phyloP scores from a whole-genome alignment of 1,284 basidiomycete genomes.

The Anthracocystis panici-leucophaei region DNA sequence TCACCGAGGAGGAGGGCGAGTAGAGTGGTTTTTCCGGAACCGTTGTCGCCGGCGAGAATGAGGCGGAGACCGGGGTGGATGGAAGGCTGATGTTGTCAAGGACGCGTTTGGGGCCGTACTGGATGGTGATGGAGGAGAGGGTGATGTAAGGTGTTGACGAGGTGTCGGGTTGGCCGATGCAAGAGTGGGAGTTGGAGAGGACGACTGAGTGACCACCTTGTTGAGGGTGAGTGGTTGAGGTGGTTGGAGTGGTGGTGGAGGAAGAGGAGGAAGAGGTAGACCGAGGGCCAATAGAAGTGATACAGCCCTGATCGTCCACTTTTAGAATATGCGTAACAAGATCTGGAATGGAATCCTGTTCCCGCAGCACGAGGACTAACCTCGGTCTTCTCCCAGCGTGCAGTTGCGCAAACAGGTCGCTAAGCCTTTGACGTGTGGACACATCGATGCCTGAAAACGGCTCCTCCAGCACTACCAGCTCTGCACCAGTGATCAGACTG shows the following conservation, averaged over 20 bases:
- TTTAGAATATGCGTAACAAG: slow-evolving; percentile 84
- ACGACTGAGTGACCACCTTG: slow-evolving; percentile 33
- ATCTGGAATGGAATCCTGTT: slow-evolving; percentile 82
- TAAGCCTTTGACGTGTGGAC: slow-evolving; percentile 33
- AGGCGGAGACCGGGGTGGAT: slow-evolving; percentile 48
- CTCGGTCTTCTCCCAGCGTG: slow-evolving; percentile 73
- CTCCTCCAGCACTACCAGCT: slow-evolving; percentile 72
- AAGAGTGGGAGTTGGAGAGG: slow-evolving; percentile 6
- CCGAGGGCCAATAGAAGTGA: slow-evolving; percentile 71
- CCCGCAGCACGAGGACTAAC: slow-evolving; percentile 82
- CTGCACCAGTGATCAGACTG: slow-evolving; percentile 77
- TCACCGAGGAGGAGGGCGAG: slow-evolving; percentile 92
- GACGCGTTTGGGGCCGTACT: slow-evolving; percentile 78
- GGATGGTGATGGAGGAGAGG: slow-evolving; percentile 78
- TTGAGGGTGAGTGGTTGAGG: neutral
- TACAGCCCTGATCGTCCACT: slow-evolving; percentile 73
- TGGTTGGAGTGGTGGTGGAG: neutral
- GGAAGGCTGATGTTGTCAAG: slow-evolving; percentile 54
- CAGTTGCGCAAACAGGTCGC: slow-evolving; percentile 73
- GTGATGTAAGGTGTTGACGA: slow-evolving; percentile 73
- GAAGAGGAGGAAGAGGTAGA: neutral
- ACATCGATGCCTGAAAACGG: slow-evolving; percentile 57
- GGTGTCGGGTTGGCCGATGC: slow-evolving; percentile 32
- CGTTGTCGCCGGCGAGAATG: slow-evolving; percentile 70
- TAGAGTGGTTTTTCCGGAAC: slow-evolving; percentile 92